Base-by-base conservation (phyloP, 2,329 filamentous ascomycete species). In the Phialemoniopsis sp. region DNA sequence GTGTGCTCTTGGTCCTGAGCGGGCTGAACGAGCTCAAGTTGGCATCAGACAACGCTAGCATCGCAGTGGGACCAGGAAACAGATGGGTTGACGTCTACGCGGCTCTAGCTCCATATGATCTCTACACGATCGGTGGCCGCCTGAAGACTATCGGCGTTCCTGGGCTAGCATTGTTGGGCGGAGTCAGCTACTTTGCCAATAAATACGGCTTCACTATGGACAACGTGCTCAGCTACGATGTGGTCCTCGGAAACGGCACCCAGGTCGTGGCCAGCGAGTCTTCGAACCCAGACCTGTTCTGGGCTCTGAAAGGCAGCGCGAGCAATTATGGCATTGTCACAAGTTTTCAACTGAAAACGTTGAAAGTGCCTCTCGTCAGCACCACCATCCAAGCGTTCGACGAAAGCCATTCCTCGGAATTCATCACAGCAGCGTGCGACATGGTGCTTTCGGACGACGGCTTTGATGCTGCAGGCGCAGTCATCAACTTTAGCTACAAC, bases 301-400 rank as follows among this genome's bases (percentile, higher is more conserved):
- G 73, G 74, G 77, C 75, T 4, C 56, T 78, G 13, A 63, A 65
- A 40, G 73, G 74, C 15, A 73, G 75, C 9, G 74, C n/a, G n/a
- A 40, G 21, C 34, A 40, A 36, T 15, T 37, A 36, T 15, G 34
- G 34, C 13, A 13, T 40, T 7, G 33, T 40, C 10, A 36, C 34
- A 3, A 37, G 14, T 17, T 3, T 8, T 32, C 10, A 33, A 32
- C 42, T 14, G 37, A n/a, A n/a, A n/a, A n/a, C n/a, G n/a, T n/a
- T n/a, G n/a, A n/a, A 45, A 2, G 46, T 54, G 6, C 45, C 53
- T 2, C 18, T 34, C 9, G 46, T 63, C n/a, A 60, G 51, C 39
- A 61, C 53, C 13, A 61, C 59, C 4, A 51, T 56, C 13, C 60
- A 64, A 34, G 31, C 48, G 2, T 63, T 53, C 38, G 48, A 56